Evolutionary conservation across 2,329 filamentous ascomycete species (phyloP).

Genomic region (Ustulina deusta): DNA sequence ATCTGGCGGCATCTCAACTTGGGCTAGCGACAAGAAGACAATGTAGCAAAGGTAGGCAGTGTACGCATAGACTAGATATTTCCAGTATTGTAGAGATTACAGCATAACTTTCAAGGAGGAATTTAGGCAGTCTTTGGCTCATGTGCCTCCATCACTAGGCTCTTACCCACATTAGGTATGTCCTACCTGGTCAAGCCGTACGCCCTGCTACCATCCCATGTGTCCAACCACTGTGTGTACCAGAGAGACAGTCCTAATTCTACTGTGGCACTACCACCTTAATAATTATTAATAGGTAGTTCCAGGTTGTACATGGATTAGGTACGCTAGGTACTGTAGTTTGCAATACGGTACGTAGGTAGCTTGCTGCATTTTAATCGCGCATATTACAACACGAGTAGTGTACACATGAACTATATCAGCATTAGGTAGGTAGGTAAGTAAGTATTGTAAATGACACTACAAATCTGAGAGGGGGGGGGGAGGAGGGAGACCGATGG

Average conservation of each 20-base stretch:
- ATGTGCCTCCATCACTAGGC: neutral
- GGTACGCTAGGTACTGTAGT: neutral
- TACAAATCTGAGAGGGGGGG: neutral
- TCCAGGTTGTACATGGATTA: slow-evolving; percentile 16
- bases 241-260: neutral
- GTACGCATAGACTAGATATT: neutral
- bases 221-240: neutral
- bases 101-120: neutral
- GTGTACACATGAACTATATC: slow-evolving; percentile 7
- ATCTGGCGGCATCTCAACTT: slow-evolving; percentile 13
- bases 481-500: neutral
- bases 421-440: neutral
- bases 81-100: neutral
- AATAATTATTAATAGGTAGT: slow-evolving; percentile 16
- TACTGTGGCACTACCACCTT: neutral
- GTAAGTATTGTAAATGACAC: neutral
- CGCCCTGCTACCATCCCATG: neutral
- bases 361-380: slow-evolving; percentile 38
- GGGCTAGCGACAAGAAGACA: neutral
- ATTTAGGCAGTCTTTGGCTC: slow-evolving; percentile 6
- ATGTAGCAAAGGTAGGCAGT: too few species aligned
- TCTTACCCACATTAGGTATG: neutral
- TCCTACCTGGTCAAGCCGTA: neutral
- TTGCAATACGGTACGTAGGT: too few species aligned
- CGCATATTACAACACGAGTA: slow-evolving; percentile 32